These are phyloP conservation scores for Neurospora pannonica DNA, from an alignment of 495 filamentous ascomycete genomes.

Conservation along the genomic window DNA sequence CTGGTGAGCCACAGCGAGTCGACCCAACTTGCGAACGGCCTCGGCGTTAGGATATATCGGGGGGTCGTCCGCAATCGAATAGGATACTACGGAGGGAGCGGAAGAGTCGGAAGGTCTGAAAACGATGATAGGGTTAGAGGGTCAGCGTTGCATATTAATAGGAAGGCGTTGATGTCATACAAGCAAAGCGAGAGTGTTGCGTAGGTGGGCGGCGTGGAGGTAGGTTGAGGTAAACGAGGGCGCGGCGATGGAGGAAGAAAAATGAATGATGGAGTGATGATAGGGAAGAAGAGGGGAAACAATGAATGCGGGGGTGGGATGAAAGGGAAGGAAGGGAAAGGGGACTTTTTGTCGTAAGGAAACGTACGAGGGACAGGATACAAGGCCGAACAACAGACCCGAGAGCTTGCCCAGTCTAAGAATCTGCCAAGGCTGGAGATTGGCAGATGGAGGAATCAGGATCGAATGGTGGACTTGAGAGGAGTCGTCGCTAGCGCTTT, in stretches of 20 bases:
- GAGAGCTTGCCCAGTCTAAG: background rate
- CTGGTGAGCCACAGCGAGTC: background rate
- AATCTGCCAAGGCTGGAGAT: background rate
- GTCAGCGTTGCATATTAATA: background rate
- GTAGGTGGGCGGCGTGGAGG: background rate
- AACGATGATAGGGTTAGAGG: background rate
- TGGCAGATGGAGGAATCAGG: background rate
- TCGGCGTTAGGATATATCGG: constrained; percentile 13
- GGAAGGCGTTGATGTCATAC: background rate
- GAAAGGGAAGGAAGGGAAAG: background rate
- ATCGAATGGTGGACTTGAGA: background rate
- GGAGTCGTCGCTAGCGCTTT: background rate
- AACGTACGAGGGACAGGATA: background rate
- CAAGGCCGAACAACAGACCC: background rate
- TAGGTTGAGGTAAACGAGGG: background rate
- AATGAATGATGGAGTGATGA: background rate
- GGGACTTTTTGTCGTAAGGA: background rate
- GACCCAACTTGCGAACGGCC: background rate
- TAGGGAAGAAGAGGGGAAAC: background rate
- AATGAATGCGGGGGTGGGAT: background rate
- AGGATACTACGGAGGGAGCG: constrained; percentile 4
- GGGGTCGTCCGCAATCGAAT: background rate
- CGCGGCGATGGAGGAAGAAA: background rate
- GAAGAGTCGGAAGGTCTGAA: constrained; percentile 1
- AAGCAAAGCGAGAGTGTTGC: background rate